Conservation (phyloP, 176 grass and related monocot genomes). For the Avena atlantica region DNA sequence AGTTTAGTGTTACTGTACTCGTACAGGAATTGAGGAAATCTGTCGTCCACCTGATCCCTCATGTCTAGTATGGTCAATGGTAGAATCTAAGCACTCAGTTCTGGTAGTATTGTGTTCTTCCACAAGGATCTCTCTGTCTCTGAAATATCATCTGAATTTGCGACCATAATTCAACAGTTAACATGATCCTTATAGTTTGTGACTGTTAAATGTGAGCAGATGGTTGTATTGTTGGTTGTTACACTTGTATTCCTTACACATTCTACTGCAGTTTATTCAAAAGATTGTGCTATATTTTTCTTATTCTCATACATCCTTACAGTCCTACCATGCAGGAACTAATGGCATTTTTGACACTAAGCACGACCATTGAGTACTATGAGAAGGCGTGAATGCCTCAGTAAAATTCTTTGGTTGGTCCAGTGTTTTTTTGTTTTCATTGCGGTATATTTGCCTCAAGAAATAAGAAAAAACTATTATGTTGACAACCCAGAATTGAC, state of each 20-base stretch:
- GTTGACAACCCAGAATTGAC: constrained; percentile 38
- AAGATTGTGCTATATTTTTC: neutral
- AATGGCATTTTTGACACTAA: constrained; percentile 79
- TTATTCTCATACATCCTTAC: constrained; percentile 25
- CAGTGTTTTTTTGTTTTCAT: constrained; percentile 44
- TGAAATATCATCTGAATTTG: no score
- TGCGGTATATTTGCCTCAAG: constrained; percentile 42
- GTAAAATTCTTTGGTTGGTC: constrained; percentile 35
- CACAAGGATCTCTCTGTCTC: neutral
- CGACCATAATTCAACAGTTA: neutral
- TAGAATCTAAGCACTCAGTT: neutral
- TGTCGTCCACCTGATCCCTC: neutral
- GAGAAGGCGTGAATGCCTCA: constrained; percentile 25
- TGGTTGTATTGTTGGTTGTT: neutral
- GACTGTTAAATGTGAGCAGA: neutral
- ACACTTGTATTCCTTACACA: neutral
- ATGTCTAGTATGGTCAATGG: neutral
- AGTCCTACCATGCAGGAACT: constrained; percentile 53
- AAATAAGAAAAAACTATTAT: constrained; percentile 59
- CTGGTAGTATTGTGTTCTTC: neutral
- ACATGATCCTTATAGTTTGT: neutral
- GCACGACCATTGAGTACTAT: constrained; percentile 53
- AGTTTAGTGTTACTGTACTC: no score
- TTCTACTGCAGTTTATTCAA: neutral
- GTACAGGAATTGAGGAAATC: no score